Evolutionary conservation across 2,329 filamentous ascomycete species (phyloP), one percentile per base, ranked within the genome.

Genomic region (Aaosphaeria arxii): DNA sequence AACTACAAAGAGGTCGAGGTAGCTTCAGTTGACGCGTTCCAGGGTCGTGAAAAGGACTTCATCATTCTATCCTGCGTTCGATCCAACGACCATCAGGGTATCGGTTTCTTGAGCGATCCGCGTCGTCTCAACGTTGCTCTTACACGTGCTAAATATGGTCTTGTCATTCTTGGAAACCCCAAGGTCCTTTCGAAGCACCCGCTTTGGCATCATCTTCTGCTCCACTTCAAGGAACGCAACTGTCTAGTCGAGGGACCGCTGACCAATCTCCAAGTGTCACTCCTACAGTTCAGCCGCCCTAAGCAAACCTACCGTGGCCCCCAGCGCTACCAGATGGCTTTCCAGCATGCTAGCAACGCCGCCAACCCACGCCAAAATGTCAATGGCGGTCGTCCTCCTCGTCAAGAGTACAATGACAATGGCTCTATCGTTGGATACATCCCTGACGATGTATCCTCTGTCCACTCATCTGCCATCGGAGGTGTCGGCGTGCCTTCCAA

Each of bases 1-100:
- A 84, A 87, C 62, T 99, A 99, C 79, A 97, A 97, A 74, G 92
- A 97, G 65, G 92, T 99, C 28, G 94, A 99, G 71, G 94, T 99
- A 38, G 94, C 94, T 4, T 97, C 92, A 0, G 94, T 99, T 35
- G 94, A 99, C 76, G 94, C 94, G 17, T 99, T 99, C 81, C 94
- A 99, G 69, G 94, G 94, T 45, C 88, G 94, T 77, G 94, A 99
- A 74, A 99, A 99, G 76, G 94, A 99, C 67, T 99, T 96, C 64
- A 99, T 99, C 63, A 91, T 99, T 36, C 79, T 99, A 31, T 97
- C 94, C 52, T 99, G 94, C 66, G 94, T 99, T 44, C 89, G 94
- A 67, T 97, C 92, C 67, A 99, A 99, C 69, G 94, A 99, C 63
- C 95, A 97, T 70, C 94, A 99, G 71, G 94, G 94, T 57, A 99